These are phyloP conservation scores for Lobosporangium transversale DNA, from an alignment of 192 early-diverging fungal genomes.

Conservation along the genomic window DNA sequence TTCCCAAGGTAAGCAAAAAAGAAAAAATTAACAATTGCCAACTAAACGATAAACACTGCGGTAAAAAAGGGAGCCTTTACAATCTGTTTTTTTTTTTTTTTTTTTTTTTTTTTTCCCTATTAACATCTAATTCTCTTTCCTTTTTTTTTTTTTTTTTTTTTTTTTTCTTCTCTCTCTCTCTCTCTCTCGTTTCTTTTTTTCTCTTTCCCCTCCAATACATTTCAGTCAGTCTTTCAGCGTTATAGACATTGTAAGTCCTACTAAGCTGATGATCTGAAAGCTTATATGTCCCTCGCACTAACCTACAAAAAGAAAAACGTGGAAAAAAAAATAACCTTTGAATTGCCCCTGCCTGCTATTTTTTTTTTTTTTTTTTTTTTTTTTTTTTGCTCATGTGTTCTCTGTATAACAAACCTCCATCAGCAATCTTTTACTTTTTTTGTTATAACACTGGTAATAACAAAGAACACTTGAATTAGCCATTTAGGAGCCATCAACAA, in stretches of 20 bases:
- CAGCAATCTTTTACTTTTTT: not conserved
- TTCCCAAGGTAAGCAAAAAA: not conserved
- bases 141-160: too few relatives aligned
- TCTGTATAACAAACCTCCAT: not conserved
- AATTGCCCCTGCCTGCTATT: not conserved
- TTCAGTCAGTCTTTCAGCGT: too few relatives aligned
- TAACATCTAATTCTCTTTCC: not conserved
- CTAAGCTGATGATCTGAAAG: too few relatives aligned
- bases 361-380: not conserved
- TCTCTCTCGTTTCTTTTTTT: too few relatives aligned
- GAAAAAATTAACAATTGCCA: too few relatives aligned
- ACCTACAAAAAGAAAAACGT: not conserved
- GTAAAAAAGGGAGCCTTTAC: too few relatives aligned
- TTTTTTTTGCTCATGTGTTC: too few relatives aligned
- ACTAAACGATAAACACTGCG: too few relatives aligned
- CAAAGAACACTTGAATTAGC: not conserved
- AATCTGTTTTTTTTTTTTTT: conserved; percentile 1
- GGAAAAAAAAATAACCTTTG: not conserved
- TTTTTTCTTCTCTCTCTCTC: too few relatives aligned
- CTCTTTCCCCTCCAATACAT: too few relatives aligned
- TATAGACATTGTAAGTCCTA: too few relatives aligned
- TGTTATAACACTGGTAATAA: not conserved
- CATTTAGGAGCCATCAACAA: too few relatives aligned
- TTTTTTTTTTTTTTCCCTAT: not conserved
- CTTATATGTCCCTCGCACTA: not conserved